Percentiles rank a stretch among this genome's conserved stretches.
Conservation (phyloP, 164 flowering plant species). For the Macadamia integrifolia region DNA sequence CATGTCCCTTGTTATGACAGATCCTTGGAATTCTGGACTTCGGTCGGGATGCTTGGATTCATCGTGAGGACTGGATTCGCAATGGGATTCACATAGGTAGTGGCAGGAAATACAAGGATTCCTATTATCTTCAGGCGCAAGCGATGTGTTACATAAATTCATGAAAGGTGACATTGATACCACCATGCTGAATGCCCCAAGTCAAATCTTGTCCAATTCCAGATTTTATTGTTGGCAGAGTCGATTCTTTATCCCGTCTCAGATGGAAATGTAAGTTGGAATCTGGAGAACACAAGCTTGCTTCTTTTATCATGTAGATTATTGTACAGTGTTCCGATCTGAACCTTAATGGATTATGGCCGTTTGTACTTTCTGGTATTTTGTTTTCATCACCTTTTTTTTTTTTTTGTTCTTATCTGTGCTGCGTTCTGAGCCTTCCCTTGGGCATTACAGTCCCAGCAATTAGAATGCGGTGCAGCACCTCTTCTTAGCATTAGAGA, state of each 20-base stretch:
- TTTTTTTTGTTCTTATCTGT: no score
- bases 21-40: constrained; percentile 84
- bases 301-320: no score
- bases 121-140: constrained; percentile 84
- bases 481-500: no score
- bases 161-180: constrained; percentile 16
- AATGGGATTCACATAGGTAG: constrained; percentile 78
- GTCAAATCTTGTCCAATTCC: neutral
- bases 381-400: no score
- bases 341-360: no score
- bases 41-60: constrained; percentile 91
- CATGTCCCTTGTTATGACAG: constrained; percentile 28
- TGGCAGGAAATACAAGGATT: constrained; percentile 90
- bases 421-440: no score
- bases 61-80: constrained; percentile 88
- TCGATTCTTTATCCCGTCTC: neutral
- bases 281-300: no score
- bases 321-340: no score
- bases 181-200: neutral
- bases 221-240: neutral
- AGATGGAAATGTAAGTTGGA: no score
- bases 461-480: no score
- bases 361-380: no score
- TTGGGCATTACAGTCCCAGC: no score
- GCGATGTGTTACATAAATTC: constrained; percentile 83